A percentile compares a stretch with the other conserved stretches of the same genome.
These are phyloP conservation scores for Ogataea chonburiensis DNA, from an alignment of 805 yeast species.

Conservation along the genomic window DNA sequence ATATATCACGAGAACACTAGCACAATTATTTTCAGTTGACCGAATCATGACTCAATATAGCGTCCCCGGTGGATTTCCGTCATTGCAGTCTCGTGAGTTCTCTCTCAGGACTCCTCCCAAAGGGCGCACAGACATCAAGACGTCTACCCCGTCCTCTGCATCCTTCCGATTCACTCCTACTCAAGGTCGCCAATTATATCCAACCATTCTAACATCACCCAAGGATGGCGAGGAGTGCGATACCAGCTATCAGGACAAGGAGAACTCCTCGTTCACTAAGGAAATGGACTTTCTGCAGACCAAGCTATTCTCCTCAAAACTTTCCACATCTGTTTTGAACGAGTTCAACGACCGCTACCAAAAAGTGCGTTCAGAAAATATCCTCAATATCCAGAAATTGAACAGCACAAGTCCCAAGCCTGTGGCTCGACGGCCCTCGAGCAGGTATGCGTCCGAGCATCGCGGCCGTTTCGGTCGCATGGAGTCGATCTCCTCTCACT, in stretches of 20 bases:
- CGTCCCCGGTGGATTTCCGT: constrained; percentile 26
- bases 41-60: constrained; percentile 13
- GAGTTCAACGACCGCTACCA: constrained; percentile 45
- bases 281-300: constrained; percentile 39
- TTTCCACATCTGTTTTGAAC: constrained; percentile 44
- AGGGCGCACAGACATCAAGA: constrained; percentile 1
- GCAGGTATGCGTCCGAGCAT: constrained; percentile 45
- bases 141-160: constrained; percentile 25
- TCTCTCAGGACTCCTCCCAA: constrained; percentile 21
- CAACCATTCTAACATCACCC: constrained; percentile 19
- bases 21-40: too few species aligned
- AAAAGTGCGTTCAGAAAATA: constrained; percentile 34
- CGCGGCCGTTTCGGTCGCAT: constrained; percentile 46
- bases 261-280: constrained; percentile 26
- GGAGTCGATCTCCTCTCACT: constrained; percentile 51
- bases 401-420: constrained; percentile 25
- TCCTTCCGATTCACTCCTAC: constrained; percentile 34
- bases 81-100: constrained; percentile 8
- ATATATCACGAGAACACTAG: too few species aligned
- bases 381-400: constrained; percentile 26
- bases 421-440: constrained; percentile 28
- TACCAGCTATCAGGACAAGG: constrained; percentile 32
- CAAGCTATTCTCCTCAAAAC: constrained; percentile 47
- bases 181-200: constrained; percentile 29
- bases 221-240: constrained; percentile 23